Evolutionary conservation across 1,284 basidiomycete species (phyloP).

Genomic region (Crepidotus sp.): DNA sequence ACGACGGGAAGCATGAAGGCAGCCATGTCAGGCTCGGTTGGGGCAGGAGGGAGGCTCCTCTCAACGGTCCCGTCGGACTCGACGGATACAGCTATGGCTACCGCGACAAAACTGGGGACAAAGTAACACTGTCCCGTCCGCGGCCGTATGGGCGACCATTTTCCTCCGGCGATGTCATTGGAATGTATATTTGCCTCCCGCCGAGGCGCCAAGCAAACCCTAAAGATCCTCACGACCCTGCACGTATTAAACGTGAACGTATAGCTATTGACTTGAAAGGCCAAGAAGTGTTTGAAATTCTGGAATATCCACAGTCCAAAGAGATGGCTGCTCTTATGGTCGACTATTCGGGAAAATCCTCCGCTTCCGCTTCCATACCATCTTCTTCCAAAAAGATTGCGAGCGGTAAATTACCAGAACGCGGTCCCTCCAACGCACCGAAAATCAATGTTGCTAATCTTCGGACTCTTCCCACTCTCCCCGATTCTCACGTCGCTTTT

Average conservation of each 20-base stretch:
- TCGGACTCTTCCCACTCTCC: conserved; percentile 65
- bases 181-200: conserved; percentile 89
- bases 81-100: conserved; percentile 93
- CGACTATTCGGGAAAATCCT: conserved; percentile 57
- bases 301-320: conserved; percentile 86
- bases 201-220: conserved; percentile 45
- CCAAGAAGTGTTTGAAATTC: conserved; percentile 93
- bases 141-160: conserved; percentile 72
- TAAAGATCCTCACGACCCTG: conserved; percentile 62
- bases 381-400: conserved; percentile 49
- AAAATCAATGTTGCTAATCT: conserved; percentile 32
- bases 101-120: conserved; percentile 88
- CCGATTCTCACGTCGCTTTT: conserved; percentile 76
- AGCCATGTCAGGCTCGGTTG: conserved; percentile 88
- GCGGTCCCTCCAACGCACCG: conserved; percentile 26
- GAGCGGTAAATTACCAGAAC: conserved; percentile 39
- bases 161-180: conserved; percentile 81
- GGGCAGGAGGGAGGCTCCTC: conserved; percentile 82
- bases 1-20: conserved; percentile 47
- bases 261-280: conserved; percentile 92
- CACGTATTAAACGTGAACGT: conserved; percentile 74
- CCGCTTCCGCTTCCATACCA: conserved; percentile 48
- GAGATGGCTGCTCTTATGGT: conserved; percentile 91
- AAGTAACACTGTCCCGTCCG: conserved; percentile 77
- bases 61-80: conserved; percentile 89